phyloP scores from a whole-genome alignment of 169 alveolate species.

The Eimeria zaria region DNA sequence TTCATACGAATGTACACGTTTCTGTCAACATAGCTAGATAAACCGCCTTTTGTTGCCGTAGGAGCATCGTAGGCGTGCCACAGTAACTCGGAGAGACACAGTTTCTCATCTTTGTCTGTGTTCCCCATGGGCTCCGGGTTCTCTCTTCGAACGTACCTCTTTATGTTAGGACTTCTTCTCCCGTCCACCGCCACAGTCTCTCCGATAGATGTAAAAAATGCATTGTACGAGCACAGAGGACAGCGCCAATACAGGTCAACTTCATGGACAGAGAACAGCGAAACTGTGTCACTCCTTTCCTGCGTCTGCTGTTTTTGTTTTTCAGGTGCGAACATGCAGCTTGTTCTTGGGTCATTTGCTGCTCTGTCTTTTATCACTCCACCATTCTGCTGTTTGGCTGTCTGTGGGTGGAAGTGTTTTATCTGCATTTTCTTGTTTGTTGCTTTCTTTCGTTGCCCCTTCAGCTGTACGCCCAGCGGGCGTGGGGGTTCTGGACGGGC shows the following conservation, averaged over 20 bases:
- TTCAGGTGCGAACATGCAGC: constrained; percentile 72
- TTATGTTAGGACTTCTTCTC: not conserved
- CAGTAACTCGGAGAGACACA: not conserved
- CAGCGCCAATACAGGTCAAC: not conserved
- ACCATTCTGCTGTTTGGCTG: not conserved
- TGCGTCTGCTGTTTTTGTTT: not conserved
- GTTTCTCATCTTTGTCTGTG: not conserved
- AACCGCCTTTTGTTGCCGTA: not conserved
- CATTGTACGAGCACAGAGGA: not conserved
- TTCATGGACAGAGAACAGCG: not conserved
- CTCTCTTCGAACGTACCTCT: not conserved
- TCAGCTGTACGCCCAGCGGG: not conserved
- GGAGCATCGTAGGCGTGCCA: not conserved
- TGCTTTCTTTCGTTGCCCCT: constrained; percentile 16
- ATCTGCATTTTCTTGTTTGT: constrained; percentile 2
- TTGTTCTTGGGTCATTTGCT: constrained; percentile 68
- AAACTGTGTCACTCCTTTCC: not conserved
- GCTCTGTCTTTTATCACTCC: constrained; percentile 27
- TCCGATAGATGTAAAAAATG: not conserved
- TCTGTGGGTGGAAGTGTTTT: constrained; percentile 33
- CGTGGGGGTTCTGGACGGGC: not conserved
- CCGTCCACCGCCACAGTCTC: not conserved
- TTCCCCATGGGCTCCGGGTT: not conserved
- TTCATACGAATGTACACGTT: too few species aligned
- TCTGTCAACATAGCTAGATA: too few species aligned